Conservation (phyloP, 2,329 filamentous ascomycete genomes). For the Phyllosticta ampelicida region DNA sequence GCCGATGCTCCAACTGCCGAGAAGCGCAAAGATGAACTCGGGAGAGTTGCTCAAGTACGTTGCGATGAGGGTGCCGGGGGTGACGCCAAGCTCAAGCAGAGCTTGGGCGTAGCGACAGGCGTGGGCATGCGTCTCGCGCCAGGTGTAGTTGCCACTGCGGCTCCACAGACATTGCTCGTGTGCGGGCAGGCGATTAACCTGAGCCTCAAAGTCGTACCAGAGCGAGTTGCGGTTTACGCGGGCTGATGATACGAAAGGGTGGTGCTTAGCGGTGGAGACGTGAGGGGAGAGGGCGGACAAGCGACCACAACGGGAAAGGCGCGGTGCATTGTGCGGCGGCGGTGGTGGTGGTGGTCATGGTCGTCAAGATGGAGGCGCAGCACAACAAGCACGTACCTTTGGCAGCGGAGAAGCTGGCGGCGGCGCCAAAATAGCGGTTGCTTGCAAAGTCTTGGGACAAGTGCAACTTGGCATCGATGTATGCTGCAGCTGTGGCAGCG, state of each 20-base stretch:
- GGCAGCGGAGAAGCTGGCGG: background rate
- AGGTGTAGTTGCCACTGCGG: slow-evolving; percentile 48
- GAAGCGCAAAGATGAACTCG: slow-evolving; percentile 55
- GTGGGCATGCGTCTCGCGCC: slow-evolving; percentile 26
- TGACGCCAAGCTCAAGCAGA: slow-evolving; percentile 37
- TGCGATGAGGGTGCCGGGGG: slow-evolving; percentile 50
- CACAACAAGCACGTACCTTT: background rate
- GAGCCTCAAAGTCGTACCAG: slow-evolving; percentile 55
- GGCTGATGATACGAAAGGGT: background rate
- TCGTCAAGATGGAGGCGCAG: slow-evolving; percentile 23
- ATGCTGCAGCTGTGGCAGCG: slow-evolving; percentile 39
- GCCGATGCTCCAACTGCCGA: slow-evolving; percentile 48
- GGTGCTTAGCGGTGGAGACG: background rate
- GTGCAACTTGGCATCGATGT: slow-evolving; percentile 61
- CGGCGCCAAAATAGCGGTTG: background rate
- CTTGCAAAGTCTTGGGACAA: slow-evolving; percentile 45
- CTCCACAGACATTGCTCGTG: slow-evolving; percentile 33
- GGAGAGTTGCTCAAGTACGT: slow-evolving; percentile 58
- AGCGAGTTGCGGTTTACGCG: slow-evolving; percentile 41
- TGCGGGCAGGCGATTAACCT: slow-evolving; percentile 30
- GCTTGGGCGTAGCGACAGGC: slow-evolving; percentile 28
- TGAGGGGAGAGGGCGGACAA: slow-evolving; percentile 17
- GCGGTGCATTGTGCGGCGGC: slow-evolving; percentile 10
- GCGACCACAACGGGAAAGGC: slow-evolving; percentile 14
- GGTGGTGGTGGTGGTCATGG: no score